These are phyloP conservation scores for Closterium sp. DNA, from an alignment of 139 green algal genomes.

Conservation along the genomic window DNA sequence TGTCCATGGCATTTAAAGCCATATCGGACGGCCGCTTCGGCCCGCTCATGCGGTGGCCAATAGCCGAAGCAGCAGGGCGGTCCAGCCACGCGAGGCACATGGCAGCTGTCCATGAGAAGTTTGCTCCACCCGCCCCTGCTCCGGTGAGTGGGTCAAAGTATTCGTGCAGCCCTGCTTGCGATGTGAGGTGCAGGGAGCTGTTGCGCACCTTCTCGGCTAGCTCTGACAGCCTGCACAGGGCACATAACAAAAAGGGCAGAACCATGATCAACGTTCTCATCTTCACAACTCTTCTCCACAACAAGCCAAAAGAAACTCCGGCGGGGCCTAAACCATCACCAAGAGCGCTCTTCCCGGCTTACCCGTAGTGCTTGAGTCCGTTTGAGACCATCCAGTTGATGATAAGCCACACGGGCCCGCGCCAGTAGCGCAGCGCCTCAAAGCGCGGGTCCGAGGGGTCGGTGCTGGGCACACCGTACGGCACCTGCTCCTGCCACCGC, in stretches of 20 bases:
- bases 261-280: too few relatives aligned
- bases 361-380: constrained; percentile 49
- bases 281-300: too few relatives aligned
- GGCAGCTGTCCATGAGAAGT: constrained; percentile 44
- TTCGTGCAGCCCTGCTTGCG: constrained; percentile 19
- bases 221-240: constrained; percentile 8
- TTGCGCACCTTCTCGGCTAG: constrained; percentile 27
- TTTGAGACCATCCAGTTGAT: constrained; percentile 48
- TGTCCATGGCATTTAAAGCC: neutral
- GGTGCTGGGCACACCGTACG: constrained; percentile 36
- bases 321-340: neutral
- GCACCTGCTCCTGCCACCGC: constrained; percentile 24
- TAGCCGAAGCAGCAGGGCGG: constrained; percentile 34
- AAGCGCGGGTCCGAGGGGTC: constrained; percentile 43
- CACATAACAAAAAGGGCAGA: neutral
- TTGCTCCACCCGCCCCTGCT: constrained; percentile 19
- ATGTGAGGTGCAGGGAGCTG: constrained; percentile 18
- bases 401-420: constrained; percentile 46
- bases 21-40: constrained; percentile 15
- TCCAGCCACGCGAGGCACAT: constrained; percentile 45
- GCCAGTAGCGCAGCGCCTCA: constrained; percentile 45
- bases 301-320: neutral
- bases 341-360: neutral
- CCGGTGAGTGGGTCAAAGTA: constrained; percentile 44
- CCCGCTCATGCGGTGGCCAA: constrained; percentile 41